Evolutionary conservation across 768 basidiomycete species (phyloP), one percentile per base, ranked within the genome.

Genomic region (Boletus tylopilopsis): DNA sequence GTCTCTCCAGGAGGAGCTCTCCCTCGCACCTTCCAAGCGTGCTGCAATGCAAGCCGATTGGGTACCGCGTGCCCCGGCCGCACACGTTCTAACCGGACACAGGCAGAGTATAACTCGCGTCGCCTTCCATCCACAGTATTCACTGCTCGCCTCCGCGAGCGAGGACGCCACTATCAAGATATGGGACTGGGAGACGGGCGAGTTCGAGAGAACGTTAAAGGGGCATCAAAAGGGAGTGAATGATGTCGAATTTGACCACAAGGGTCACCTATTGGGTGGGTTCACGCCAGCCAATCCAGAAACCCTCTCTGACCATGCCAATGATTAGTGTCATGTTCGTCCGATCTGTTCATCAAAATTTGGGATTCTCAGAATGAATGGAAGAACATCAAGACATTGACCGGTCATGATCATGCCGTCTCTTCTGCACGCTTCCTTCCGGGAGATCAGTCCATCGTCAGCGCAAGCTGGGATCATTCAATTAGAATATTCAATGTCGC

Each of bases 151-250:
- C 19, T 87, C 85, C 33, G 90, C 90, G 13, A 91, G 89, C 58
- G 91, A 92, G 63, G 93, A 95, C 63, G 78, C 90, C 43, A 93
- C 84, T 1, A 78, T 94, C 57, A 94, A 94, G 74, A 84, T 94
- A 40, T 94, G 93, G 92, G 93, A 95, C 60, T 95, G 92, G 92
- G 93, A 95, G 66, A 87, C 88, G 25, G 93, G 93, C 35, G 92
- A 94, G 58, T 88, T 93, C 65, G 93, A 95, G 68, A 72, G 90
- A 56, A 94, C 93, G 10, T 68, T 94, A 50, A 94, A 94, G 68
- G 90, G 92, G 7, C 93, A 95, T 72, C 94, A 93, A 29, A 90
- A 89, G 64, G 81, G 85, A 18, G 85, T 94, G 24, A 82, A 81
- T 64, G 93, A 94, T 69, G 82, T 89, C 47, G 88, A 93, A 65